Percentiles rank a stretch among this genome's conserved stretches.
Conservation (phyloP, 306 rosid species). For the Neltuma alba region DNA sequence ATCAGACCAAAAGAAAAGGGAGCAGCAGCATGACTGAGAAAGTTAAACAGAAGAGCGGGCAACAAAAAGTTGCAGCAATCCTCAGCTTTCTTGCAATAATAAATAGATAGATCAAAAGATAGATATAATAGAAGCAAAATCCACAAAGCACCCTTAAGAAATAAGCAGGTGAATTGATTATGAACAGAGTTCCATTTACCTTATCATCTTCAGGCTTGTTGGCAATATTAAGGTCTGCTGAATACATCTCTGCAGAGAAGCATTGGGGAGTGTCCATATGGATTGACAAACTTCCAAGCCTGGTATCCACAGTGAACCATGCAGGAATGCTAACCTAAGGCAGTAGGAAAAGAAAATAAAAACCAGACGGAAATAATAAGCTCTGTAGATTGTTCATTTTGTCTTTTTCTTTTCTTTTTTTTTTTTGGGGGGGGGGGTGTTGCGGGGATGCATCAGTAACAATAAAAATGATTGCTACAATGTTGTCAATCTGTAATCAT, state of each 20-base stretch:
- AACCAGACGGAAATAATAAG: conserved; percentile 14
- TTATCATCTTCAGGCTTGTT: conserved; percentile 94
- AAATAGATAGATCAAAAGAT: neutral
- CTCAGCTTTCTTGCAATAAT: neutral
- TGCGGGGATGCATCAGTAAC: neutral
- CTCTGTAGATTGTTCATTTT: neutral
- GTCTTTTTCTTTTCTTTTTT: no score
- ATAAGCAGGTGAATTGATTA: neutral
- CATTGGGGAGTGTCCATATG: conserved; percentile 91
- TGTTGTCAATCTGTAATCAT: conserved; percentile 34
- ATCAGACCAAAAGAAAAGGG: neutral
- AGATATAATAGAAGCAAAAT: neutral
- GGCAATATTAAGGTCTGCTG: conserved; percentile 73
- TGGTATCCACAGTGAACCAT: conserved; percentile 86
- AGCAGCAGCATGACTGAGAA: neutral
- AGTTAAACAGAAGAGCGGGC: neutral
- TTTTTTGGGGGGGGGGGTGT: neutral
- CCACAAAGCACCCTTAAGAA: neutral
- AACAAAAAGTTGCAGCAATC: neutral
- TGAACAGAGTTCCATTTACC: conserved; percentile 45
- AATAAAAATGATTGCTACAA: neutral
- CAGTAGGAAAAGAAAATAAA: conserved; percentile 26
- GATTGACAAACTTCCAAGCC: conserved; percentile 86
- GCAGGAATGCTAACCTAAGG: conserved; percentile 91
- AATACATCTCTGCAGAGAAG: conserved; percentile 92